Evolutionary conservation across 163 green algal species (phyloP), one percentile per base, ranked within the genome.

Genomic region (Botryococcus braunii): DNA sequence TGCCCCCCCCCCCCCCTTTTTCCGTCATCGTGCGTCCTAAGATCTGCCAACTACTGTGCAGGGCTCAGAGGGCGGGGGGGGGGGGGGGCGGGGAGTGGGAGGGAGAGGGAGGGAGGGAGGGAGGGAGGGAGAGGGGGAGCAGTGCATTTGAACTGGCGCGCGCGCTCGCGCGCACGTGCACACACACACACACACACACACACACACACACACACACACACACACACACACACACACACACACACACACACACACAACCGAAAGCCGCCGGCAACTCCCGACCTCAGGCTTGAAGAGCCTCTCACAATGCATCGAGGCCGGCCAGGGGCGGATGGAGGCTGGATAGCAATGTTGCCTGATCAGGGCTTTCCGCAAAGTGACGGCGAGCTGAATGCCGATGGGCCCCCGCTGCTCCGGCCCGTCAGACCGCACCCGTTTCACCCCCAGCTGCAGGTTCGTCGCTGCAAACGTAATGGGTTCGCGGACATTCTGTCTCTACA

Each of bases 241-340:
- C 17, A 13, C 46, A 27, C 46, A 55, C 46, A 55, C 34, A 27
- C 17, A 61, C 50, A 61, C 11, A 25, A 61, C 34, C 11, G 8
- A 21, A 13, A 27, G 46, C 13, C 13, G 46, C 21, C 21, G 46
- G 17, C 13, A 21, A 55, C 17, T 13, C 46, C 21, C 46, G 13
- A 62, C n/a, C n/a, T n/a, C n/a, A n/a, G n/a, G n/a, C n/a, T n/a
- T n/a, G n/a, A n/a, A n/a, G n/a, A n/a, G n/a, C n/a, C n/a, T n/a
- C n/a, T n/a, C n/a, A n/a, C n/a, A n/a, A n/a, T n/a, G n/a, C n/a
- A n/a, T n/a, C n/a, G 11, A 11, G 13, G 46, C 7, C 21, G 25
- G 41, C 56, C 57, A 61, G 83, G 84, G 5, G 89, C 89, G 1
- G 87, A 94, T 64, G 89, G 87, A 60, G 90, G 83, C 74, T 95